Conservation (phyloP, 192 early-diverging fungal species). For the Kappamyces sp. region DNA sequence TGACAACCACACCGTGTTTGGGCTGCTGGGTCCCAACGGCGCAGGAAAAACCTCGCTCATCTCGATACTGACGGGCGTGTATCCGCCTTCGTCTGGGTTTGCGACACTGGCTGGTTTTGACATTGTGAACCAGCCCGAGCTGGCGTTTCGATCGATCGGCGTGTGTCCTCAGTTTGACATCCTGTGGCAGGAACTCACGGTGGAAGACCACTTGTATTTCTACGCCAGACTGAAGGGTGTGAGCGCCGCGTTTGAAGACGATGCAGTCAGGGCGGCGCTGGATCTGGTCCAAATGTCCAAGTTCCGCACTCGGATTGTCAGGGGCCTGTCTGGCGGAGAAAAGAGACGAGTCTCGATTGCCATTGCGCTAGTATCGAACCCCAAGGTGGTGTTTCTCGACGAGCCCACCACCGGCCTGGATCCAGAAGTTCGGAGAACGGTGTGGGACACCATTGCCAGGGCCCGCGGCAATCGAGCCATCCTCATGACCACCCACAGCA, state of each 20-base stretch:
- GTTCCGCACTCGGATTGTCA: slow-evolving; percentile 38
- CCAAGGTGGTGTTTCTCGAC: slow-evolving; percentile 59
- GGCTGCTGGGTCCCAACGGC: slow-evolving; percentile 59
- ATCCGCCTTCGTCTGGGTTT: slow-evolving; percentile 46
- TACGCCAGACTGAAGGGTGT: slow-evolving; percentile 59
- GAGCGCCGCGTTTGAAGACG: slow-evolving; percentile 32
- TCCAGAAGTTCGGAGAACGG: slow-evolving; percentile 65
- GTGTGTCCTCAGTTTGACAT: slow-evolving; percentile 53
- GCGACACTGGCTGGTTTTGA: slow-evolving; percentile 52
- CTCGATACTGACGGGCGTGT: slow-evolving; percentile 60
- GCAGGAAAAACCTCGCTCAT: slow-evolving; percentile 67
- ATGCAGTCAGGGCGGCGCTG: slow-evolving; percentile 36
- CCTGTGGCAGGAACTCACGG: slow-evolving; percentile 57
- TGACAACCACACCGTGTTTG: slow-evolving; percentile 33
- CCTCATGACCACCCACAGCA: slow-evolving; percentile 59
- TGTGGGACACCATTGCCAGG: slow-evolving; percentile 64
- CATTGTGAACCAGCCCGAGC: slow-evolving; percentile 24
- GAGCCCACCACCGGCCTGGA: slow-evolving; percentile 63
- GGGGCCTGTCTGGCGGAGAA: slow-evolving; percentile 57
- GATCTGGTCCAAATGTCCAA: slow-evolving; percentile 38
- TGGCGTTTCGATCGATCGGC: slow-evolving; percentile 39
- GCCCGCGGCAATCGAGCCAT: slow-evolving; percentile 33
- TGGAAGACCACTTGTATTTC: slow-evolving; percentile 53
- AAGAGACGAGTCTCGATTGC: slow-evolving; percentile 61
- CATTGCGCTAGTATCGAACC: slow-evolving; percentile 53